Evolutionary conservation across 495 filamentous ascomycete species (phyloP), one percentile per base, ranked within the genome.

Genomic region (Tirmania nivea): DNA sequence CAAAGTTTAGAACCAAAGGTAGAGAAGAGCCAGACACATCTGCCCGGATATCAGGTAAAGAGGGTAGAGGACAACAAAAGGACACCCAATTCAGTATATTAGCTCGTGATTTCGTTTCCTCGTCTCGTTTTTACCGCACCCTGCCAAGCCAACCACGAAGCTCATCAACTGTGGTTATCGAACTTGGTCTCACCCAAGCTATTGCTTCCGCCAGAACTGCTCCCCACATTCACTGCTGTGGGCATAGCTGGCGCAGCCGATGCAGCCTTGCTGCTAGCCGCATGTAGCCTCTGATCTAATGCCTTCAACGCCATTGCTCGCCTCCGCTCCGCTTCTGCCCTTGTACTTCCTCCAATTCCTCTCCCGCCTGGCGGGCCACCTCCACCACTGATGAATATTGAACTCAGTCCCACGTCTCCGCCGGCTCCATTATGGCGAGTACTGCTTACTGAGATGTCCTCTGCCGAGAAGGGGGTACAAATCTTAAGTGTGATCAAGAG

Each of bases 311-410:
- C 90, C 50, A 97, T 65, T 5, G 87, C 87, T 57, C 90, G 75
- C 65, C 90, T 76, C 54, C 90, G 70, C 70, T 97, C 90, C 1
- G 90, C 86, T 66, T 97, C 90, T 50, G 90, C 92, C 54, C 88
- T 77, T 49, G 75, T 73, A 21, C 62, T 65, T n/a, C 79, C 76
- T 37, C 69, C 74, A 12, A 69, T 70, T 16, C 70, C 70, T 51
- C 69, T 59, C 39, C 60, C 59, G 21, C 64, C 65, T 6, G 67
- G 64, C 10, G 67, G 58, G 14, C 67, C 71, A 10, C 67, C 67
- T 20, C 63, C 69, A 31, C 25, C 25, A 31, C 25, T 31, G 60
- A 69, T 75, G 52, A 83, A 71, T 16, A 84, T 62, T 48, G 69
- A 76, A 4, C 79, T 78, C 45, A 84, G 67, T 34, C 76, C 78